These are phyloP conservation scores for Cryphonectria parasitica DNA, from an alignment of 2,329 filamentous ascomycete species.

Conservation along the genomic window DNA sequence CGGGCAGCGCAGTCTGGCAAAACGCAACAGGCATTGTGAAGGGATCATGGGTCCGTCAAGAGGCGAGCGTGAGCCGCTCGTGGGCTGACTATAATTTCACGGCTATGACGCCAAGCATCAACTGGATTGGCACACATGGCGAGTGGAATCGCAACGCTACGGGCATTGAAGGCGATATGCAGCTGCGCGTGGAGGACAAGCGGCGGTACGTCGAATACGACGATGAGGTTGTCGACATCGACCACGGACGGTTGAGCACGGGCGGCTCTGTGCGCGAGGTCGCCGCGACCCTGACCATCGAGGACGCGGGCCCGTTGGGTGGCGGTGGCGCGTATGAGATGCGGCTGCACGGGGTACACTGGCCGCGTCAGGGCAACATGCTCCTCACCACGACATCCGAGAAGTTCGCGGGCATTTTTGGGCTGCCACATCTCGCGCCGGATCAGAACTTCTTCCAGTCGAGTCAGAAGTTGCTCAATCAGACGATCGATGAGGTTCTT, in stretches of 20 bases:
- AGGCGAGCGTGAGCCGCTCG: conserved; percentile 49
- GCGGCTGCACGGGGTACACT: conserved; percentile 82
- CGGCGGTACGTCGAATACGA: conserved; percentile 50
- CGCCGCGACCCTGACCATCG: conserved; percentile 70
- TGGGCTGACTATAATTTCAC: conserved; percentile 65
- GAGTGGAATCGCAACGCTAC: conserved; percentile 84
- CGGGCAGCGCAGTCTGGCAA: conserved; percentile 62
- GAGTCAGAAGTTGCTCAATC: conserved; percentile 69
- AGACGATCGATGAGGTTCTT: conserved; percentile 70
- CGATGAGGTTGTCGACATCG: conserved; percentile 34
- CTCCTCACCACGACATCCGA: conserved; percentile 89
- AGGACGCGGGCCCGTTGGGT: conserved; percentile 60
- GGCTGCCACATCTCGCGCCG: conserved; percentile 79
- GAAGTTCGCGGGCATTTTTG: conserved; percentile 91
- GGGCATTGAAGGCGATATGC: conserved; percentile 68
- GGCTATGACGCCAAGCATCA: conserved; percentile 64
- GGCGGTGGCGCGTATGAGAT: conserved; percentile 79
- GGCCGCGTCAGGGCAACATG: conserved; percentile 76
- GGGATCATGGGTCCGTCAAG: conserved; percentile 73
- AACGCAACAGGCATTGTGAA: conserved; percentile 78
- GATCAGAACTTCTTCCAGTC: conserved; percentile 58
- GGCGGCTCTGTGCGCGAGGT: conserved; percentile 68
- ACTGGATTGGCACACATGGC: conserved; percentile 62
- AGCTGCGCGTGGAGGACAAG: conserved; percentile 67
- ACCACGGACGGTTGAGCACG: conserved; percentile 43